These are phyloP conservation scores for Panaeolus cyanescens DNA, from an alignment of 768 basidiomycete genomes.

Conservation along the genomic window DNA sequence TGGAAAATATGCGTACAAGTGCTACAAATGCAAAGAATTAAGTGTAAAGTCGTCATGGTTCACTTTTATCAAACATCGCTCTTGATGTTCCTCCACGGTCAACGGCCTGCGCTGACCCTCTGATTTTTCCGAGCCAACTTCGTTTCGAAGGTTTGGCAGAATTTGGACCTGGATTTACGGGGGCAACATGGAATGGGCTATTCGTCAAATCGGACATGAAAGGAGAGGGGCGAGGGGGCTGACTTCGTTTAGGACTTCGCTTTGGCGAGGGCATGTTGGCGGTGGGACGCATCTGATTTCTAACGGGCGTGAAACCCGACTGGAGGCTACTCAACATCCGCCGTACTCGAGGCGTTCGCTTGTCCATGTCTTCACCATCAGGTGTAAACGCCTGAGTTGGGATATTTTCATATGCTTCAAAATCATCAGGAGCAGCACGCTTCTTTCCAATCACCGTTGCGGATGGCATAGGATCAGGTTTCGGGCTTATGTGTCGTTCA, in stretches of 20 bases:
- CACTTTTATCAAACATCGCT: constrained; percentile 19
- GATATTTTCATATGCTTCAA: constrained; percentile 54
- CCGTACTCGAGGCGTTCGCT: constrained; percentile 62
- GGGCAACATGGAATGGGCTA: constrained; percentile 46
- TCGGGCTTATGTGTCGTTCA: constrained; percentile 33
- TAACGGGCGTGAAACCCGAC: constrained; percentile 73
- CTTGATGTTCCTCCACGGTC: constrained; percentile 14
- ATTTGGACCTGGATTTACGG: constrained; percentile 15
- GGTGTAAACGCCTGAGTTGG: constrained; percentile 68
- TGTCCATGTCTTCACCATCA: constrained; percentile 45
- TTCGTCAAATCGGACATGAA: constrained; percentile 66
- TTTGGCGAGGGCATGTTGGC: constrained; percentile 51
- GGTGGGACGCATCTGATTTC: constrained; percentile 48
- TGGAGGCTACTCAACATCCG: constrained; percentile 58
- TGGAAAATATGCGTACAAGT: constrained; percentile 21
- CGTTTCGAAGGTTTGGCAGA: constrained; percentile 53
- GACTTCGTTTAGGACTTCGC: constrained; percentile 48
- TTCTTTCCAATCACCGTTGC: constrained; percentile 63
- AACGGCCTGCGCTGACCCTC: constrained; percentile 38
- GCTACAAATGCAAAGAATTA: constrained; percentile 15
- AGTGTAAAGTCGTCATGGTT: constrained; percentile 15
- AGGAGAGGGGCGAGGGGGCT: constrained; percentile 33
- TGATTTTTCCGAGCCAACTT: constrained; percentile 75
- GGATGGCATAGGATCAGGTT: constrained; percentile 28
- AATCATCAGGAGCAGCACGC: constrained; percentile 76